Base-by-base conservation (phyloP, 495 filamentous ascomycete species). In the Tuber brumale region DNA sequence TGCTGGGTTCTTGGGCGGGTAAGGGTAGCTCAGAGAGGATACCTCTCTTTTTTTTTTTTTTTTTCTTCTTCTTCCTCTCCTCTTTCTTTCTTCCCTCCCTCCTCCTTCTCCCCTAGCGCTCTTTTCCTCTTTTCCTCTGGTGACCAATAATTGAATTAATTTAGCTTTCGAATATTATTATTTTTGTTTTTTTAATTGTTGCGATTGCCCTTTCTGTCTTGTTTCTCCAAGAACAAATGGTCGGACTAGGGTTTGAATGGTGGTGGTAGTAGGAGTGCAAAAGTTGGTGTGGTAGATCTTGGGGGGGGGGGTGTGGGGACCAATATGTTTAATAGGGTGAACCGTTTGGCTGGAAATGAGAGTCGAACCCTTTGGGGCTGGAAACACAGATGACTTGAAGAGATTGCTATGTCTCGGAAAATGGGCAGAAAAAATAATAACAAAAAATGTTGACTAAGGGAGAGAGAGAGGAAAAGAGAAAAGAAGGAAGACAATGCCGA, bases 1-100 rank as follows among this genome's bases (percentile, higher is more conserved):
- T 79, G 76, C 41, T 74, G 70, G 61, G 72, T 79, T 42, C 37
- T 35, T 71, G 37, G 44, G 73, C 18, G 73, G 35, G 57, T 45
- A 70, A 70, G 23, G 73, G 70, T 75, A 70, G 45, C 74, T 51
- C 18, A 16, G 27, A 35, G 10, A 35, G 27, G 27, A 66, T 35
- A 14, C n/a, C 48, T 66, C 27, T 66, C 16, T 35, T 31, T 66
- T 31, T 18, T 66, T 35, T 66, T 27, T 16, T 27, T 61, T 61
- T n/a, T n/a, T n/a, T n/a, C n/a, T n/a, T 75, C 41, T 74, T 70
- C 51, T 21, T 27, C 66, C 48, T 74, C 72, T 57, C 2, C 41
- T 48, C 72, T 23, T 43, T 72, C 72, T 44, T 70, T 72, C 21
- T 44, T 42, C 27, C 46, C 27, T 51, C 44, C 69, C 39, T 31